phyloP scores from a whole-genome alignment of 176 grass and related monocot species.

The Oryza australiensis region DNA sequence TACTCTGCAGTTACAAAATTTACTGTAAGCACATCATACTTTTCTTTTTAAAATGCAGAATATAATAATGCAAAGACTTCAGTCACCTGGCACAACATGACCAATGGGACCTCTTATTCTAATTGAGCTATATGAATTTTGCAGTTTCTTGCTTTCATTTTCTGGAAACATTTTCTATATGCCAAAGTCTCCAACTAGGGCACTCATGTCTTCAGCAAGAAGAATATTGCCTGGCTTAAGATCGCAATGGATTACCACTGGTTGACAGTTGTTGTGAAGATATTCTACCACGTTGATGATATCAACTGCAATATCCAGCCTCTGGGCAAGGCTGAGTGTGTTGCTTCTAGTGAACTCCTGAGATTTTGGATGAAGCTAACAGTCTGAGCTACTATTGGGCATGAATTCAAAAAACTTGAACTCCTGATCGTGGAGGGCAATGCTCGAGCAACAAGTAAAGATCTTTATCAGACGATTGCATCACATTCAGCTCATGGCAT shows the following conservation, averaged over 20 bases:
- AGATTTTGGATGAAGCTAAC: slow-evolving; percentile 32
- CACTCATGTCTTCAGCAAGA: slow-evolving; percentile 49
- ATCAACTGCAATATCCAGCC: neutral
- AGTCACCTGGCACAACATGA: slow-evolving; percentile 52
- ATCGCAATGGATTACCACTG: slow-evolving; percentile 49
- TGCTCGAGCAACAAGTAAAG: slow-evolving; percentile 36
- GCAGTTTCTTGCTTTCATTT: neutral
- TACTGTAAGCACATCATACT: neutral
- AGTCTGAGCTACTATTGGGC: slow-evolving; percentile 35
- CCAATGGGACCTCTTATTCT: slow-evolving; percentile 51
- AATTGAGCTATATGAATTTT: slow-evolving; percentile 24
- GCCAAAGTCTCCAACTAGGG: slow-evolving; percentile 51
- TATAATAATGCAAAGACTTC: neutral
- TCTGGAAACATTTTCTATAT: slow-evolving; percentile 43
- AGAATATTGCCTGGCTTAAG: slow-evolving; percentile 63
- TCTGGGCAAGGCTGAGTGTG: slow-evolving; percentile 12
- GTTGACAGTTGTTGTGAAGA: no score
- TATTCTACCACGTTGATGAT: no score
- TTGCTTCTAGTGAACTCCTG: neutral
- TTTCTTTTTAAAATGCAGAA: neutral
- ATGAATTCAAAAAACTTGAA: slow-evolving; percentile 33
- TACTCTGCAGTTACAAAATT: slow-evolving; percentile 6
- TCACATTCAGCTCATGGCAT: neutral
- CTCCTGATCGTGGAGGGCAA: neutral
- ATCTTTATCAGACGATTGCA: slow-evolving; percentile 39